Evolutionary conservation across 805 yeast genomes (phyloP).

Genomic region (Schwanniomyces polymorphus): DNA sequence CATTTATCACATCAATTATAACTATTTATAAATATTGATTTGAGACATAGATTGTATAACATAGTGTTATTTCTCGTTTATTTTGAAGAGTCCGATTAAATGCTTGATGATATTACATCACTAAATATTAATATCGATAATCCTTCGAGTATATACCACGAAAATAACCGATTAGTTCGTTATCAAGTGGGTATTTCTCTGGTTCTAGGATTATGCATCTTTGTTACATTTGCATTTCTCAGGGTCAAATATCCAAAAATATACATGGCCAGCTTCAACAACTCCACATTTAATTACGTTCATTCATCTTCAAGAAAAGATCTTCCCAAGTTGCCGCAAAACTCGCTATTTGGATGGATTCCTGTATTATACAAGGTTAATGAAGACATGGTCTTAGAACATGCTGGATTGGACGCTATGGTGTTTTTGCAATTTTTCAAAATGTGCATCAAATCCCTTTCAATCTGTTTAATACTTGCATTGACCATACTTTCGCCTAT

Average conservation of each 20-base stretch:
- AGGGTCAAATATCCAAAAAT: conserved; percentile 76
- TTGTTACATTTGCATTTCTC: conserved; percentile 66
- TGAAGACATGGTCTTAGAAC: conserved; percentile 78
- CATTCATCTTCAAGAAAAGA: conserved; percentile 46
- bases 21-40: background rate
- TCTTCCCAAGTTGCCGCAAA: conserved; percentile 58
- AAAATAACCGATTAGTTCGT: conserved; percentile 47
- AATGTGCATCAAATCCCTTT: conserved; percentile 73
- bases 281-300: conserved; percentile 41
- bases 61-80: background rate
- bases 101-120: background rate
- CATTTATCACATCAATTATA: background rate
- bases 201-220: conserved; percentile 66
- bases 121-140: background rate
- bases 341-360: conserved; percentile 79
- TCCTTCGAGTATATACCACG: background rate
- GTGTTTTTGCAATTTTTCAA: conserved; percentile 90
- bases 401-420: conserved; percentile 92
- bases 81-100: background rate
- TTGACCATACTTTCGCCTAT: conserved; percentile 79
- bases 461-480: conserved; percentile 67
- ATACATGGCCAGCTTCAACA: conserved; percentile 75
- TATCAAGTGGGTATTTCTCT: conserved; percentile 76
- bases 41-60: background rate
- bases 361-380: conserved; percentile 59